Base-by-base conservation (phyloP, 192 early-diverging fungal genomes). In the Funneliformis mosseae region DNA sequence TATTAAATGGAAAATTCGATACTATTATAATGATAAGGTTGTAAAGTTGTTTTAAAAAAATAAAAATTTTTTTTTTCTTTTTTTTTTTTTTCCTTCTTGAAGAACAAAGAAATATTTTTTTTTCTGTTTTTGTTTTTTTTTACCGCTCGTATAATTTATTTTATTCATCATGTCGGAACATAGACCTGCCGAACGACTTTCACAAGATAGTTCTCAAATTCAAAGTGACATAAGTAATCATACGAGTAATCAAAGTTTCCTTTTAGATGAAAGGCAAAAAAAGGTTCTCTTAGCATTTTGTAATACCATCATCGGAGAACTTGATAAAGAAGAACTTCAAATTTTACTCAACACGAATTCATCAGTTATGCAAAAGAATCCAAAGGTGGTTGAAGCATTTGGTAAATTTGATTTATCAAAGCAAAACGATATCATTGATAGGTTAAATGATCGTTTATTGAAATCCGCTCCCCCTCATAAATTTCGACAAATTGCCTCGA, bases 401-500 rank as follows among this genome's bases (percentile, higher is more conserved):
- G 78, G 50, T 27, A 70, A 79, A 55, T 71, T 60, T 55, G 68
- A 79, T 79, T 59, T 79, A 48, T 33, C n/a, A 41, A 60, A 55
- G 12, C 11, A 38, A 43, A 14, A 59, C 0, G 80, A 80, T 50
- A 43, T 81, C 59, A 45, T 55, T 8, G 23, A 21, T 14, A 48
- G 23, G 27, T 1, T 87, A 25, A 33, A 74, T 8, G 27, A 78
- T 33, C 46, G 42, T 71, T 27, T 81, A 27, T 33, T 10, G 43
- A 45, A 41, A 46, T 39, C 11, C 5, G 41, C 80, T 7, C 59
- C 78, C 8, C 70, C 61, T 39, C 64, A 86, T 43, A 81, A 84
- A 46, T 46, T 82, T 8, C 1, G 9, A 8, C 75, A 79, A 28
- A 42, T 86, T 9, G 70, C 38, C 1, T 25, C 59, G 5, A 33